Evolutionary conservation across 2,329 filamentous ascomycete genomes (phyloP).

Genomic region (Colletotrichum neosansevieriae): DNA sequence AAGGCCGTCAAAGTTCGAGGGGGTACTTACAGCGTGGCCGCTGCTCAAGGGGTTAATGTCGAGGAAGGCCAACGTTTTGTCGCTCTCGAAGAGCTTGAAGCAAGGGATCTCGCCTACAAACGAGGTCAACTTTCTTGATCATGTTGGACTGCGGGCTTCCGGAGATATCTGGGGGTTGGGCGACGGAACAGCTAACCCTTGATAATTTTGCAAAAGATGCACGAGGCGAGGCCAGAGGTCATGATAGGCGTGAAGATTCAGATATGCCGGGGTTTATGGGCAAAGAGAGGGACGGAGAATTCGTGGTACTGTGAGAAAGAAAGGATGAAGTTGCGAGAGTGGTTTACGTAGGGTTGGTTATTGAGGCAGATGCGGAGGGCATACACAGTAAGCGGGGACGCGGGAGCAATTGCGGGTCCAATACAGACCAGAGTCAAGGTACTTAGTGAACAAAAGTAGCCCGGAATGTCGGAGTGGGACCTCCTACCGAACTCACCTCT

Average conservation of each 20-base stretch:
- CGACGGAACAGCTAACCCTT: slow-evolving; percentile 69
- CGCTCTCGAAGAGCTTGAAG: slow-evolving; percentile 95
- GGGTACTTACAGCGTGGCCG: slow-evolving; percentile 82
- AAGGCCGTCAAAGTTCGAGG: neutral
- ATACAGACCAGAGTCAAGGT: neutral
- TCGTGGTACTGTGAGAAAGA: neutral
- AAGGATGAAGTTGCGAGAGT: neutral
- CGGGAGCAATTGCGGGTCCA: slow-evolving; percentile 4
- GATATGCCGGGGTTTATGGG: neutral
- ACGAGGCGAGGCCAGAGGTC: slow-evolving; percentile 70
- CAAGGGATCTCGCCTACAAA: slow-evolving; percentile 88
- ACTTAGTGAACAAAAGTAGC: slow-evolving; percentile 36
- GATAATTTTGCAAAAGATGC: slow-evolving; percentile 99
- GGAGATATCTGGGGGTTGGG: slow-evolving; percentile 31
- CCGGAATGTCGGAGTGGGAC: slow-evolving; percentile 64
- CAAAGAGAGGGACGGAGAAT: no score
- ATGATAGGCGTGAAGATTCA: slow-evolving; percentile 40
- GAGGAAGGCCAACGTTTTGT: slow-evolving; percentile 94
- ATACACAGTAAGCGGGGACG: slow-evolving; percentile 18
- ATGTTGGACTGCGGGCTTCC: slow-evolving; percentile 3
- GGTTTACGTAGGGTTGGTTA: neutral
- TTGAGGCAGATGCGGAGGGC: slow-evolving; percentile 1
- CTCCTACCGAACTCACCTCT: slow-evolving; percentile 74
- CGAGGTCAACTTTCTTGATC: slow-evolving; percentile 35
- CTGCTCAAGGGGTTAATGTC: slow-evolving; percentile 92